Evolutionary conservation across 208 protist genomes (phyloP).

Genomic region (Leishmania major): DNA sequence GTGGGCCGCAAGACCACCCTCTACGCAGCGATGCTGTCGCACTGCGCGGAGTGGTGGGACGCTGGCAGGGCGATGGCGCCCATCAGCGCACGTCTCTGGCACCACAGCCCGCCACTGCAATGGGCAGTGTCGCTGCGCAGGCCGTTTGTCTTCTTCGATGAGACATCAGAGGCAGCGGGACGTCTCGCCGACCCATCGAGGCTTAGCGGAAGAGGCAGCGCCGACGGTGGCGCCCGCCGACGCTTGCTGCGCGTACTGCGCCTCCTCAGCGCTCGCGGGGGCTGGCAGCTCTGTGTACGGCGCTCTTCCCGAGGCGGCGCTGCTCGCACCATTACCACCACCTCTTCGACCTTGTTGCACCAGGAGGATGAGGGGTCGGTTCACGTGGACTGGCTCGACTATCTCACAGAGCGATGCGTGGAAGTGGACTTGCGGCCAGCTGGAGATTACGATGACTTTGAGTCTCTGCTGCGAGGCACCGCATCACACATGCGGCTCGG

Average conservation of each 20-base stretch:
- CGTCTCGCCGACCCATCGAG: background rate
- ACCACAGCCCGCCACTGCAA: background rate
- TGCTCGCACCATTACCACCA: background rate
- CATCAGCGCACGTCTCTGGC: background rate
- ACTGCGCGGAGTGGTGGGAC: slow-evolving; percentile 32
- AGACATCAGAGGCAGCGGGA: background rate
- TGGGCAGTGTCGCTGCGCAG: background rate
- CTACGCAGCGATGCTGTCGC: slow-evolving; percentile 15
- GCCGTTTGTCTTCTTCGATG: slow-evolving; percentile 20
- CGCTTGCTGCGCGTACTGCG: slow-evolving; percentile 27
- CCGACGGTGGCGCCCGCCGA: background rate
- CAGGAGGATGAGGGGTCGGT: background rate
- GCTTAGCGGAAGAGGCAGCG: background rate
- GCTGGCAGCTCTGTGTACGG: slow-evolving; percentile 12
- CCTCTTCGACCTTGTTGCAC: background rate
- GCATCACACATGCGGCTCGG: background rate
- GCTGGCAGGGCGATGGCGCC: background rate
- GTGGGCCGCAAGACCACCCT: slow-evolving; percentile 22
- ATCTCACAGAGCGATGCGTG: slow-evolving; percentile 15
- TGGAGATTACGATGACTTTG: slow-evolving; percentile 8
- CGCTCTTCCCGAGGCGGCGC: background rate
- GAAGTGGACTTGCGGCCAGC: slow-evolving; percentile 8
- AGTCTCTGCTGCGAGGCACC: background rate
- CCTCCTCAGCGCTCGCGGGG: slow-evolving; percentile 13
- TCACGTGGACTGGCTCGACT: slow-evolving; percentile 34